phyloP scores from a whole-genome alignment of 2,329 filamentous ascomycete species.

The Penicillium sp. region DNA sequence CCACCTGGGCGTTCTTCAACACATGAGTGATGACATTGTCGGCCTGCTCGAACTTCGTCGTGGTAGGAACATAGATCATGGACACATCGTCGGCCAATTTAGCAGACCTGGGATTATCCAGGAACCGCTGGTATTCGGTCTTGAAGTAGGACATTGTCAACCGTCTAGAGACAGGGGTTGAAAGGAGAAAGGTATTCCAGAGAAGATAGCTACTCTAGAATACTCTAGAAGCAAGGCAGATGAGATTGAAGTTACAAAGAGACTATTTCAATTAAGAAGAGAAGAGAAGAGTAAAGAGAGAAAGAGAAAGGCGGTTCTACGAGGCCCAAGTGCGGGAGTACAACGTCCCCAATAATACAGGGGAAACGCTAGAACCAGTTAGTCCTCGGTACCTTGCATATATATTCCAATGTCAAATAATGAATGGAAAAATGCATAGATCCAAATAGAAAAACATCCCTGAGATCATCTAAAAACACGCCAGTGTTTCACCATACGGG shows the following conservation, averaged over 20 bases:
- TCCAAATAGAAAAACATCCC: slow-evolving; percentile 10
- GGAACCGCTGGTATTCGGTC: slow-evolving; percentile 67
- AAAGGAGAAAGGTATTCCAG: not conserved
- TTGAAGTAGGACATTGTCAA: slow-evolving; percentile 42
- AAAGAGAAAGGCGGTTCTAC: slow-evolving; percentile 5
- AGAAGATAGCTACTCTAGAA: not conserved
- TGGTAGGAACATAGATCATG: slow-evolving; percentile 86
- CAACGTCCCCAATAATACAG: not conserved
- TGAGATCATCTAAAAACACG: slow-evolving; percentile 15
- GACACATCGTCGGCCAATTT: slow-evolving; percentile 65
- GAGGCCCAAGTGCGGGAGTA: not conserved
- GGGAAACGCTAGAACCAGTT: not conserved
- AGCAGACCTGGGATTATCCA: slow-evolving; percentile 63
- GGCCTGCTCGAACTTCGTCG: slow-evolving; percentile 68
- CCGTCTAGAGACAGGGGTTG: slow-evolving; percentile 1
- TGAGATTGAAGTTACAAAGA: not conserved
- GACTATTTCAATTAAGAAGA: not conserved
- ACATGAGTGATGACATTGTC: slow-evolving; percentile 82
- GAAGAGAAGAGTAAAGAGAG: slow-evolving; percentile 8
- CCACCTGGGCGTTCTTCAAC: slow-evolving; percentile 64
- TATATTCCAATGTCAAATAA: not conserved
- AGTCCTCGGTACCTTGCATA: slow-evolving; percentile 12
- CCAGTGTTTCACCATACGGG: slow-evolving; percentile 26
- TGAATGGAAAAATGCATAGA: not conserved
- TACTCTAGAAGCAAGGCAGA: not conserved